These are phyloP conservation scores for Blepharisma japonicum DNA, from an alignment of 73 alveolate genomes.

Conservation along the genomic window DNA sequence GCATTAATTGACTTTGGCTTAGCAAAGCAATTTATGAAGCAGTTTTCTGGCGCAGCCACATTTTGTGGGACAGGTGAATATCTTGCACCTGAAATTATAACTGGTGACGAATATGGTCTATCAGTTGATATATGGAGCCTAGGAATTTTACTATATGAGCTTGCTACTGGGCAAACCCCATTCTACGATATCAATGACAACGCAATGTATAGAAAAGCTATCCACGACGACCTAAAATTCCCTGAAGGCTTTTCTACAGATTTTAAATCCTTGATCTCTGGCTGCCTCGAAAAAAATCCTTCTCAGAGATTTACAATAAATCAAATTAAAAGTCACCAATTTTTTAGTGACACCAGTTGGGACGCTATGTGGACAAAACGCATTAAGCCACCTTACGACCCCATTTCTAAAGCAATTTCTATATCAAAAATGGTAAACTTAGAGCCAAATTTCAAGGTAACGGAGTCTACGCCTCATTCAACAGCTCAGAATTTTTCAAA, in stretches of 20 bases:
- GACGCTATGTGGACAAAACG: too few relatives aligned
- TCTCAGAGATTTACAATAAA: not conserved
- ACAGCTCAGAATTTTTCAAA: too few relatives aligned
- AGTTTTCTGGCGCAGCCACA: conserved; percentile 51
- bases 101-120: conserved; percentile 76
- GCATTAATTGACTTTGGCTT: conserved; percentile 86
- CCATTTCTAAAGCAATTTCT: too few relatives aligned
- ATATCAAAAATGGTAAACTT: too few relatives aligned
- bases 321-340: too few relatives aligned
- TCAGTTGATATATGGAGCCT: conserved; percentile 94
- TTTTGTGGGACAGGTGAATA: conserved; percentile 94
- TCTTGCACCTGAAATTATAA: conserved; percentile 96
- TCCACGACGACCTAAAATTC: conserved; percentile 33
- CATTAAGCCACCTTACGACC: too few relatives aligned
- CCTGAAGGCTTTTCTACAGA: conserved; percentile 47
- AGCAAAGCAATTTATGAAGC: conserved; percentile 45
- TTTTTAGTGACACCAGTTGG: too few relatives aligned
- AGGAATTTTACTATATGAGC: conserved; percentile 90
- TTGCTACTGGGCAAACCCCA: conserved; percentile 92
- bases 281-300: conserved; percentile 33
- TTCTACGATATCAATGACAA: conserved; percentile 64
- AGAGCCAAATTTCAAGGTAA: too few relatives aligned
- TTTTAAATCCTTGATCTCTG: conserved; percentile 38
- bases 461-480: too few relatives aligned
- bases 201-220: conserved; percentile 36